Conservation (phyloP, 495 filamentous ascomycete species). For the Terfezia boudieri region DNA sequence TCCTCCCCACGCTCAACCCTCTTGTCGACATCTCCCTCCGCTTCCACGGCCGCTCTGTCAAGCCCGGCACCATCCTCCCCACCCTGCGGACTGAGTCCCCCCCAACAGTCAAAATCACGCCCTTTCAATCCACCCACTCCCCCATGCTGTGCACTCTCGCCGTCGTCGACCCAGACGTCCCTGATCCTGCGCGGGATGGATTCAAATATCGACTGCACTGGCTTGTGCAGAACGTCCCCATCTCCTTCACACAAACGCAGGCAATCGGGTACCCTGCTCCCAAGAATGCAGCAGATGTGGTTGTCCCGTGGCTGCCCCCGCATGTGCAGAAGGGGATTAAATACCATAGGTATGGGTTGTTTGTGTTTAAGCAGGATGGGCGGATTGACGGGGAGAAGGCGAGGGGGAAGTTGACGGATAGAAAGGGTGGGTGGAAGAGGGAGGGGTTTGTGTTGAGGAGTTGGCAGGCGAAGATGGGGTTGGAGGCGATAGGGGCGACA, state of each 20-base stretch:
- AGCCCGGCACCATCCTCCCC: slow-evolving; percentile 58
- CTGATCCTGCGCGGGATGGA: slow-evolving; percentile 47
- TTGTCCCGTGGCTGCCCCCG: slow-evolving; percentile 66
- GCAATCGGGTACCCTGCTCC: slow-evolving; percentile 26
- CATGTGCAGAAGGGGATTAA: slow-evolving; percentile 73
- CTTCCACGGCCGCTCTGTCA: slow-evolving; percentile 43
- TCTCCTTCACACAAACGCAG: slow-evolving; percentile 28
- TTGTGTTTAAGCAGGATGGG: slow-evolving; percentile 57
- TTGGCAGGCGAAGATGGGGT: slow-evolving; percentile 41
- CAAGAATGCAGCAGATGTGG: slow-evolving; percentile 30
- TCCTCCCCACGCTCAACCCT: slow-evolving; percentile 68
- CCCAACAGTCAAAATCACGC: slow-evolving; percentile 58
- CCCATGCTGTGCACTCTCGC: slow-evolving; percentile 54
- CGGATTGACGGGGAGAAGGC: slow-evolving; percentile 37
- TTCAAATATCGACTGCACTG: slow-evolving; percentile 72
- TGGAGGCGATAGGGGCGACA: slow-evolving; percentile 56
- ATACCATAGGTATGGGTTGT: slow-evolving; percentile 69
- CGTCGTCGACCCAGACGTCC: slow-evolving; percentile 79
- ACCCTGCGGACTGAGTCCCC: slow-evolving; percentile 42
- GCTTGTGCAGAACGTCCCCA: slow-evolving; percentile 40
- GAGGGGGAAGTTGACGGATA: slow-evolving; percentile 21
- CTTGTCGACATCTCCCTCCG: slow-evolving; percentile 52
- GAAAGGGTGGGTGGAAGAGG: slow-evolving; percentile 17
- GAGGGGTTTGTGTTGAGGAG: slow-evolving; percentile 49
- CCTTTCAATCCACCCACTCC: slow-evolving; percentile 50